Percentiles rank a stretch among this genome's conserved stretches.
Evolutionary conservation across 108 stramenopile genomes (phyloP).

Genomic region (Cyclotella choctawhatcheeana): DNA sequence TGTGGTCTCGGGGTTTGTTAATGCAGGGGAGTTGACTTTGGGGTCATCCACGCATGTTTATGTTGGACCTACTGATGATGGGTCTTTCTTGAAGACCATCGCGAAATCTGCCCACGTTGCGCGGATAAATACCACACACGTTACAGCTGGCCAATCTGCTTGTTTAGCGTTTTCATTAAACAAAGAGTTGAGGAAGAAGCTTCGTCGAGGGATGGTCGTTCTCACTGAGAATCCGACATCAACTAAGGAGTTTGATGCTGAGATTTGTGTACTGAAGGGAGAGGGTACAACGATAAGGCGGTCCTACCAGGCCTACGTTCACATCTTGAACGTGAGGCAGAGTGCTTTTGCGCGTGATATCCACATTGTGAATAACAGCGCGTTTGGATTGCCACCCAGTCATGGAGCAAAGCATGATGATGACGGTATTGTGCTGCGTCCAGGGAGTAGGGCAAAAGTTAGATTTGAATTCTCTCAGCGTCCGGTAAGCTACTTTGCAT

Average conservation of each 20-base stretch:
- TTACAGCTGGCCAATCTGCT: constrained; percentile 86
- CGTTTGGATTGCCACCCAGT: constrained; percentile 60
- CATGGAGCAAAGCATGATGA: constrained; percentile 62
- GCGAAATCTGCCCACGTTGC: constrained; percentile 90
- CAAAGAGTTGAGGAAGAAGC: constrained; percentile 78
- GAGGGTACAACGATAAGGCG: constrained; percentile 83
- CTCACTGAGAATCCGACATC: constrained; percentile 69
- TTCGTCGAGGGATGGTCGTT: constrained; percentile 88
- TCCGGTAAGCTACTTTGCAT: constrained; percentile 55
- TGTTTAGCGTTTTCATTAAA: constrained; percentile 79
- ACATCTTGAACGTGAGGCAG: constrained; percentile 88
- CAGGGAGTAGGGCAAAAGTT: constrained; percentile 83
- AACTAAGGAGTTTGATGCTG: constrained; percentile 86
- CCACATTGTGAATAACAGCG: constrained; percentile 77
- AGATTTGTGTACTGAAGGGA: constrained; percentile 90
- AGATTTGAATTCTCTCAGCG: constrained; percentile 84
- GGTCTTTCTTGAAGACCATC: constrained; percentile 79
- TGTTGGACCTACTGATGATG: constrained; percentile 88
- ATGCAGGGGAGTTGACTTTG: constrained; percentile 80
- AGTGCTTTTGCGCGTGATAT: constrained; percentile 80
- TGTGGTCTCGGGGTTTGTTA: constrained; percentile 83
- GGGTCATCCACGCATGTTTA: constrained; percentile 73
- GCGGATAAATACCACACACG: constrained; percentile 72
- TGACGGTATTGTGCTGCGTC: constrained; percentile 72
- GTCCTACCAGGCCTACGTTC: constrained; percentile 86